Evolutionary conservation across 192 early-diverging fungal species (phyloP), one percentile per base, ranked within the genome.

Genomic region (Rhizoclosmatium globosum): DNA sequence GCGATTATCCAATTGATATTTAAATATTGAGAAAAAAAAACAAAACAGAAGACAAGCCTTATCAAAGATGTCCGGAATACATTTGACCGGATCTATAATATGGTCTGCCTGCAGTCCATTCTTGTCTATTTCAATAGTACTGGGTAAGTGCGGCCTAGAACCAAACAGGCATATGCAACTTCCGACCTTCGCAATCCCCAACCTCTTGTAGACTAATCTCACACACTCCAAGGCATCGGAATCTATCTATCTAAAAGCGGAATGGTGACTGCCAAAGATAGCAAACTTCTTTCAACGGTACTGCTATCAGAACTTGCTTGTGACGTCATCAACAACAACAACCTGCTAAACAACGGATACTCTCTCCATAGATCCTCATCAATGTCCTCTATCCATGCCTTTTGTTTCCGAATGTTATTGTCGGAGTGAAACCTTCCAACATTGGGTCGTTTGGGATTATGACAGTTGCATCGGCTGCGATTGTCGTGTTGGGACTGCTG

Each of bases 281-380:
- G 91, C 91, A 42, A 94, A 64, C 78, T 94, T 89, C n/a, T 85
- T 85, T 67, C 83, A 88, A 74, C 93, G 88, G 3, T 93, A 79
- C 2, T 91, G 4, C 2, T 64, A n/a, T 43, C 21, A 13, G 11
- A 11, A 57, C 17, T 53, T 7, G 6, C 17, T 53, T 53, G 50
- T 53, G 6, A 53, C 31, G 31, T 31, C 31, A 31, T 31, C 31
- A 31, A 31, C 0, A 31, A 31, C 31, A 31, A 31, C 23, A 11
- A 65, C 21, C 13, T 65, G 31, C 64, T 31, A 21, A 31, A 31
- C 31, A 31, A 31, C 31, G 31, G 31, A 47, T 17, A 47, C 42
- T 17, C 64, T 66, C 38, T 19, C 41, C 42, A 31, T 45, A 82
- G 76, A 64, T 78, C 31, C 59, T 83, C 62, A 80, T 83, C 64